Evolutionary conservation across 108 stramenopile genomes (phyloP), one percentile per base, ranked within the genome.

Genomic region (Stephanodiscus minutulus): DNA sequence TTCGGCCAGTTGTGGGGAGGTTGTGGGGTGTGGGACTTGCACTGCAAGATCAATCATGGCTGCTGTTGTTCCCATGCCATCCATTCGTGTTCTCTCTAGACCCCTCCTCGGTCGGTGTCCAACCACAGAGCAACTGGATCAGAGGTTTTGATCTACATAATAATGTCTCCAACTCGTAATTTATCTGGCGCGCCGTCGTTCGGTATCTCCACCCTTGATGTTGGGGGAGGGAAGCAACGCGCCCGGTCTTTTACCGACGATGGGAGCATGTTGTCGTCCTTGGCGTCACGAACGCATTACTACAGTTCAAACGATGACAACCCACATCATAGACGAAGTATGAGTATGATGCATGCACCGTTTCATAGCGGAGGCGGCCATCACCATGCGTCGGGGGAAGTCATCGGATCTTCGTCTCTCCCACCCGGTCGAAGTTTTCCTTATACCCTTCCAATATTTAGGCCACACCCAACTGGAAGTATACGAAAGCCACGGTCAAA

Each of bases 321-420:
- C 35, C 35, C 35, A 5, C 35, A 6, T 6, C 35, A 6, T 3
- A 3, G 35, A 35, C 3, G 35, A 6, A 35, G 35, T 6, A 5
- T 35, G 35, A 35, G 35, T 35, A 35, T 35, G 35, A 35, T 35
- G 3, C 35, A 35, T 6, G 35, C 35, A 6, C 35, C 35, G 6
- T 35, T 35, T 35, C 48, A 49, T 20, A 9, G 48, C 3, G 18
- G 48, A 49, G 48, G 20, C 20, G 20, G 48, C 18, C 33, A 61
- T 61, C 61, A 61, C 5, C 28, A 61, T 39, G 12, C 36, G 61
- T 28, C 61, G 18, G 61, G 61, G 31, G 61, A 61, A 20, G 61
- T 35, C 33, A 36, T 61, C 11, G 61, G 61, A 31, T 36, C 61
- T 1, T 61, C 61, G 20, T 31, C 24, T 6, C 57, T 33, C 5